These are phyloP conservation scores for Dendrobium catenatum DNA, from an alignment of 106 monocot genomes.

Conservation along the genomic window DNA sequence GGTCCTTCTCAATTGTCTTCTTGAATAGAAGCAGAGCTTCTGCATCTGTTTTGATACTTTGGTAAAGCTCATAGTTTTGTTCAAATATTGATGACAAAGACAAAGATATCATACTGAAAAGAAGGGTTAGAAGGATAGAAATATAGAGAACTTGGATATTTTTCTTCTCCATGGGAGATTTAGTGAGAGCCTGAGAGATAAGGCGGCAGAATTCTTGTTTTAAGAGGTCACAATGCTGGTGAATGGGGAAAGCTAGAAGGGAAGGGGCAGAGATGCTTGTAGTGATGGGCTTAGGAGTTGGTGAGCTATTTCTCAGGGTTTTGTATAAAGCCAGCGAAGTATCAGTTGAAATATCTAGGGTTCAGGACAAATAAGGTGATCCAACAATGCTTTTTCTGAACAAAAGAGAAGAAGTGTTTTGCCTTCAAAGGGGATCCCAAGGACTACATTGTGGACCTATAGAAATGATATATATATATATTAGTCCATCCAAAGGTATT, in stretches of 20 bases:
- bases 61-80: slow-evolving; percentile 4
- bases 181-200: background rate
- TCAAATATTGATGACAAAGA: slow-evolving; percentile 8
- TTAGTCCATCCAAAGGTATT: background rate
- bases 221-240: background rate
- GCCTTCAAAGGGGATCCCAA: slow-evolving; percentile 12
- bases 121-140: slow-evolving; percentile 12
- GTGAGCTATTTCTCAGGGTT: background rate
- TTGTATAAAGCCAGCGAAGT: background rate
- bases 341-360: background rate
- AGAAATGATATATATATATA: background rate
- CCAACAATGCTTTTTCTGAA: slow-evolving; percentile 6
- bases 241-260: background rate
- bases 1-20: slow-evolving; percentile 35
- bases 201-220: slow-evolving; percentile 1
- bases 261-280: background rate
- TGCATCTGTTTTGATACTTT: slow-evolving; percentile 36
- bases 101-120: slow-evolving; percentile 19
- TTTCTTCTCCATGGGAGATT: slow-evolving; percentile 21
- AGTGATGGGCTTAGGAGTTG: background rate
- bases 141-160: slow-evolving; percentile 1
- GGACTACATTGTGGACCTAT: background rate
- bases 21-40: slow-evolving; percentile 58
- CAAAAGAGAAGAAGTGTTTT: slow-evolving; percentile 11
- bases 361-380: slow-evolving; percentile 2